A percentile compares a stretch with the other conserved stretches of the same genome.
phyloP scores from a whole-genome alignment of 805 yeast species.

The Yamadazyma sp. region DNA sequence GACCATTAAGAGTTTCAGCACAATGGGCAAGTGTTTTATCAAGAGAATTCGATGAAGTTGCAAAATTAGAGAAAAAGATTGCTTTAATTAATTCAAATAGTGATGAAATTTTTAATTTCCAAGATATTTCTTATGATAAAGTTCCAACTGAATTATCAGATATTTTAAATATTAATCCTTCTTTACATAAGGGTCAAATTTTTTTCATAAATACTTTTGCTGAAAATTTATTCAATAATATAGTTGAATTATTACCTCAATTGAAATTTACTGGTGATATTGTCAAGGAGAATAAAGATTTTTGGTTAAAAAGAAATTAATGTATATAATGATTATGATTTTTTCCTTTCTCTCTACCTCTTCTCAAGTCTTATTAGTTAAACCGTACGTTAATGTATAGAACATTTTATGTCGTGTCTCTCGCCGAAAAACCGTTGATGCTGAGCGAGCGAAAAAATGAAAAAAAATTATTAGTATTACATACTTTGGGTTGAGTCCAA shows the following conservation, averaged over 20 bases:
- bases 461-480: no score
- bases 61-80: constrained; percentile 41
- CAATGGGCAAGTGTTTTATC: constrained; percentile 85
- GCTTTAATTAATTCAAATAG: constrained; percentile 1
- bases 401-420: no score
- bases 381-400: no score
- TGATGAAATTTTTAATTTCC: constrained; percentile 2
- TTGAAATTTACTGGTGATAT: constrained; percentile 54
- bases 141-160: constrained; percentile 40
- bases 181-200: constrained; percentile 67
- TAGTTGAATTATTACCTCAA: constrained; percentile 60
- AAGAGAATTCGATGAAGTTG: constrained; percentile 72
- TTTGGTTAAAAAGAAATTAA: constrained; percentile 42
- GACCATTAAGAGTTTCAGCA: constrained; percentile 71
- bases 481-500: no score
- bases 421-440: no score
- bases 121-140: constrained; percentile 22
- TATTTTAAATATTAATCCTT: constrained; percentile 46
- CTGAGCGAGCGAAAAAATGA: no score
- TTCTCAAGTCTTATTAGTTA: no score
- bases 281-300: constrained; percentile 49
- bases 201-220: constrained; percentile 86
- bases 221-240: constrained; percentile 64
- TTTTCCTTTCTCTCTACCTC: no score
- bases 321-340: neutral